Evolutionary conservation across 2,329 filamentous ascomycete species (phyloP), one percentile per base, ranked within the genome.

Genomic region (Calycina herbarum): DNA sequence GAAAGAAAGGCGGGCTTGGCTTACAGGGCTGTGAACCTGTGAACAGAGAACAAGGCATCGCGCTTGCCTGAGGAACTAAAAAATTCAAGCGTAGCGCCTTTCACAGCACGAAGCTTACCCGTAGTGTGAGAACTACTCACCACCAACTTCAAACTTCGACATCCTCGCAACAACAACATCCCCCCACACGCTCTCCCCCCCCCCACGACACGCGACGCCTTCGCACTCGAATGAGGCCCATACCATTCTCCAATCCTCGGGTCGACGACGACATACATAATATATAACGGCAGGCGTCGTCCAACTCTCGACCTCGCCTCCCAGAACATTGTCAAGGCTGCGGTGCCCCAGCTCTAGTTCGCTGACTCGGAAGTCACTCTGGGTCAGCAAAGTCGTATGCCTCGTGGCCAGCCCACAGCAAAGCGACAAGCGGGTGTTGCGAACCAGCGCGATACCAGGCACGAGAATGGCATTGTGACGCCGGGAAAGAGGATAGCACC

Each of bases 381-480:
- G 74, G 74, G 74, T 75, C 74, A 75, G 73, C 73, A 73, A 65
- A 71, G 68, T 72, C 75, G 74, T 69, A 76, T 76, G 75, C 73
- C 74, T 75, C 75, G 74, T 71, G 71, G 70, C 70, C 66, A 69
- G 40, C 65, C 72, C 63, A 71, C 69, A 65, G 66, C 70, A 68
- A 77, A 77, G 74, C 73, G 74, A 76, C 73, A 75, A 72, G 72
- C 72, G 68, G 74, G 73, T 68, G 82, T 82, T 77, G 79, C 79
- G 71, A 89, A 83, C 81, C 85, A 88, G 78, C 87, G 88, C 81
- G 89, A 89, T 80, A 86, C 83, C 75, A 88, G 90, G 79, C 90
- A 96, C 81, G 93, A 97, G 81, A 93, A 92, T 89, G 93, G 92
- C 76, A 84, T 93, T 78, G 90, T 93, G 84, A 89, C 89, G 75